Conservation (phyloP, 768 basidiomycete genomes). For the Austroboletus festivus region DNA sequence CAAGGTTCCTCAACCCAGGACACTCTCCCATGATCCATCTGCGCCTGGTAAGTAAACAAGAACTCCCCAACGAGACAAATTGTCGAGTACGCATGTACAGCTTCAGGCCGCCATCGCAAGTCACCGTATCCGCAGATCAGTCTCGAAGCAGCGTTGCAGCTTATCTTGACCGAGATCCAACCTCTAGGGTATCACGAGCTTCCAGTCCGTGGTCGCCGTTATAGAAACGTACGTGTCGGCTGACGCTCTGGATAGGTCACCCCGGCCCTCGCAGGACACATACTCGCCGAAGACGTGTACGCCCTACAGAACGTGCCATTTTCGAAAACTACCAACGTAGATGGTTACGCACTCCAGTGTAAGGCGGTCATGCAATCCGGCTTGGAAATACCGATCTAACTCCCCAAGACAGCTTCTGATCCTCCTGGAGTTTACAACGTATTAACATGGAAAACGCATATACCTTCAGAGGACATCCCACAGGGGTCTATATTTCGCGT, state of each 20-base stretch:
- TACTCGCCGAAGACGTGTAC: slow-evolving; percentile 73
- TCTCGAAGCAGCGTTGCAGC: slow-evolving; percentile 58
- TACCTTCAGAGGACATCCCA: slow-evolving; percentile 37
- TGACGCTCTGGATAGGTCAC: slow-evolving; percentile 47
- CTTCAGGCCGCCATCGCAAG: slow-evolving; percentile 64
- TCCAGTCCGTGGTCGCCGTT: slow-evolving; percentile 37
- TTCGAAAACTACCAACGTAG: slow-evolving; percentile 74
- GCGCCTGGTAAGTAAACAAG: slow-evolving; percentile 50
- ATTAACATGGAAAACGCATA: slow-evolving; percentile 49
- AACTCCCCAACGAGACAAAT: background rate
- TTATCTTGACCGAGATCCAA: slow-evolving; percentile 49
- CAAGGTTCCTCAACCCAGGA: slow-evolving; percentile 51
- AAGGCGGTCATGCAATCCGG: slow-evolving; percentile 15
- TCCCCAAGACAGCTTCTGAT: slow-evolving; percentile 49
- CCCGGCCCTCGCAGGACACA: slow-evolving; percentile 54
- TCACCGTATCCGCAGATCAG: slow-evolving; percentile 77
- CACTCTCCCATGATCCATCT: slow-evolving; percentile 68
- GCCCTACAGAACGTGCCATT: slow-evolving; percentile 64
- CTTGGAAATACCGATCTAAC: slow-evolving; percentile 1
- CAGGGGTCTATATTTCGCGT: slow-evolving; percentile 54
- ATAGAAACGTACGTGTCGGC: background rate
- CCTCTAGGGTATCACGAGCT: slow-evolving; percentile 39
- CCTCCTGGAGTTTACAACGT: slow-evolving; percentile 66
- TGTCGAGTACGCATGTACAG: slow-evolving; percentile 34
- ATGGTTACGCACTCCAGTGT: slow-evolving; percentile 85